Evolutionary conservation across 2,329 filamentous ascomycete species (phyloP), one percentile per base, ranked within the genome.

Genomic region (Phialophora expanda): DNA sequence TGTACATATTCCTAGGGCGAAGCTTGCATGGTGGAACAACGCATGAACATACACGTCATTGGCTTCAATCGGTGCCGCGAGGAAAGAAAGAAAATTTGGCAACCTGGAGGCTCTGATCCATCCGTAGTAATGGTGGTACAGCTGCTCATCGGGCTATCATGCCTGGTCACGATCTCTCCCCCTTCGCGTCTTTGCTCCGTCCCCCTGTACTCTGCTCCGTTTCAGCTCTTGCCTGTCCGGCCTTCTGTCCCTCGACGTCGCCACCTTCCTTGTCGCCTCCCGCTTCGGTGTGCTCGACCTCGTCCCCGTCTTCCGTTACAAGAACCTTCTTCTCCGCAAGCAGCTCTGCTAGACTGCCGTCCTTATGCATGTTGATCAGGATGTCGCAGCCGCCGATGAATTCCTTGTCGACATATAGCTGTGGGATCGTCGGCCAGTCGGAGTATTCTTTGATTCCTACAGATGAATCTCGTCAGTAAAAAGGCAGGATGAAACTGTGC

Each of bases 381-480:
- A 99, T 99, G 79, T 99, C 95, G 77, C 93, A 97, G n/a, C 95
- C 95, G 62, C 95, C 95, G 55, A 99, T 84, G 77, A 99, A 99
- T 78, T 99, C 94, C 81, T 94, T 94, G 69, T 96, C 88, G 59
- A 99, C 85, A 80, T 98, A 99, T 20, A 99, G 85, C 79, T 99
- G 95, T 6, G 95, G 95, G 77, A 99, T 98, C 22, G 95, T 99
- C 14, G 95, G 95, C 95, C 95, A 99, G 77, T 98, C 95, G 1
- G 93, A 97, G 84, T 95, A 99, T 81, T 99, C 94, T 82, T 99
- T 99, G 82, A 99, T 97, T 60, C 95, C 94, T 93, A 71, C 53
- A 24, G 14, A 44, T 7, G 38, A n/a, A 20, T 20, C 38, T 20
- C 38, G 38, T 44, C 38, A 44, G 38, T n/a, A 17, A n/a, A n/a